Evolutionary conservation across 768 basidiomycete genomes (phyloP).

Genomic region (Suillus subalutaceus): DNA sequence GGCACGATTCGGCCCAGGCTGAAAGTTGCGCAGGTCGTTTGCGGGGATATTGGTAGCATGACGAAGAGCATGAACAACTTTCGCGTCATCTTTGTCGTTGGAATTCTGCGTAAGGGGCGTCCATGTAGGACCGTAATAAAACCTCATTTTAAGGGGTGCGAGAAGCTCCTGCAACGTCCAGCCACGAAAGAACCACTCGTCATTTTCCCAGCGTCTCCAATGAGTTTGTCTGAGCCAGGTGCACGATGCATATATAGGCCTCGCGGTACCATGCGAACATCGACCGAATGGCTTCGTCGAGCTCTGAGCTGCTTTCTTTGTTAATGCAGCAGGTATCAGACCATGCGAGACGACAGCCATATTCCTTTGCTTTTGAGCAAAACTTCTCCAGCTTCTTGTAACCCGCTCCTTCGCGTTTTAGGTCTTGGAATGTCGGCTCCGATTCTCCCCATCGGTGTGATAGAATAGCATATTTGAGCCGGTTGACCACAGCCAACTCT

Average conservation of each 20-base stretch:
- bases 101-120: neutral
- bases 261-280: constrained; percentile 21
- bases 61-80: neutral
- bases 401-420: constrained; percentile 12
- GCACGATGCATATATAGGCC: constrained; percentile 17
- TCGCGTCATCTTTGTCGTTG: neutral
- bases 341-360: constrained; percentile 12
- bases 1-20: constrained; percentile 6
- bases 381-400: constrained; percentile 1
- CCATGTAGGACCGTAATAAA: constrained; percentile 16
- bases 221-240: constrained; percentile 7
- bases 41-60: constrained; percentile 5
- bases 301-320: constrained; percentile 19
- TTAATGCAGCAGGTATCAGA: too few species aligned
- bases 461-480: constrained; percentile 14
- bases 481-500: neutral
- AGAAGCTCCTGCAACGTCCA: constrained; percentile 18
- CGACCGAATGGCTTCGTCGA: constrained; percentile 20
- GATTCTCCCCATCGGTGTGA: constrained; percentile 15
- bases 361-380: constrained; percentile 2
- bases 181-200: constrained; percentile 20
- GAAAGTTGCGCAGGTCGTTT: constrained; percentile 6
- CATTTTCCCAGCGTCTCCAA: neutral
- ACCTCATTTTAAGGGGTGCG: constrained; percentile 15
- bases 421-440: constrained; percentile 4